Conservation (phyloP, 108 stramenopile species). For the Fragilaria crotonensis region DNA sequence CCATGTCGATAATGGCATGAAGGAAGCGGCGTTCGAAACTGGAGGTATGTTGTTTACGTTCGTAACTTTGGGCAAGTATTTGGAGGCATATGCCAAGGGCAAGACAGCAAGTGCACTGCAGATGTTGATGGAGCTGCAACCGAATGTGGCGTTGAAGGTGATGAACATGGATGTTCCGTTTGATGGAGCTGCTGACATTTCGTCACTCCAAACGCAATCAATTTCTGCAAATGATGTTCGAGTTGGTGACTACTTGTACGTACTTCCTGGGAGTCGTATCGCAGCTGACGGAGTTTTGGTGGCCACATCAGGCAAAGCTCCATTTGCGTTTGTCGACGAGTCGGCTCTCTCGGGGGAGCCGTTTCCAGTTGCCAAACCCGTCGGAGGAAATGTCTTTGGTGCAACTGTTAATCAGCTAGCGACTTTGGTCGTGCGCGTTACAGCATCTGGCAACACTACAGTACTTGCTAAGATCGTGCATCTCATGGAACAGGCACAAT, state of each 20-base stretch:
- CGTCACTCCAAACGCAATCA: constrained; percentile 45
- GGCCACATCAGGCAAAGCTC: constrained; percentile 7
- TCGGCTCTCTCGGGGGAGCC: constrained; percentile 91
- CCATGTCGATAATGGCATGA: constrained; percentile 1
- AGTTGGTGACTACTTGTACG: constrained; percentile 58
- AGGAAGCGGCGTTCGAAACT: constrained; percentile 75
- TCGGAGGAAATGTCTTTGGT: constrained; percentile 55
- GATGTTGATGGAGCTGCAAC: constrained; percentile 79
- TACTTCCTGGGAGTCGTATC: constrained; percentile 66
- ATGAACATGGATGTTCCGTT: constrained; percentile 3
- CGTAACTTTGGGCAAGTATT: constrained; percentile 91
- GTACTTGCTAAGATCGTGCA: constrained; percentile 75
- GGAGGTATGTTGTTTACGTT: constrained; percentile 94
- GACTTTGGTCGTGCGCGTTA: constrained; percentile 62
- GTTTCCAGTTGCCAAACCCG: constrained; percentile 72
- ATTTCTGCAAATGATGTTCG: constrained; percentile 34
- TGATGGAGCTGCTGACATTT: constrained; percentile 12
- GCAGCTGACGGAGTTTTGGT: constrained; percentile 74
- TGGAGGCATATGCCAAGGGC: constrained; percentile 84
- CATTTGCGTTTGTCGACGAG: constrained; percentile 55
- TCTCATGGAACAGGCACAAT: constrained; percentile 93
- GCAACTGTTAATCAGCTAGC: constrained; percentile 72
- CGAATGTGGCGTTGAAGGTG: constrained; percentile 3
- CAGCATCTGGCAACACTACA: constrained; percentile 65
- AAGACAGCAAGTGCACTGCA: constrained; percentile 84